These are phyloP conservation scores for Eucalyptus regnans DNA, from an alignment of 345 rosid genomes.

Conservation along the genomic window DNA sequence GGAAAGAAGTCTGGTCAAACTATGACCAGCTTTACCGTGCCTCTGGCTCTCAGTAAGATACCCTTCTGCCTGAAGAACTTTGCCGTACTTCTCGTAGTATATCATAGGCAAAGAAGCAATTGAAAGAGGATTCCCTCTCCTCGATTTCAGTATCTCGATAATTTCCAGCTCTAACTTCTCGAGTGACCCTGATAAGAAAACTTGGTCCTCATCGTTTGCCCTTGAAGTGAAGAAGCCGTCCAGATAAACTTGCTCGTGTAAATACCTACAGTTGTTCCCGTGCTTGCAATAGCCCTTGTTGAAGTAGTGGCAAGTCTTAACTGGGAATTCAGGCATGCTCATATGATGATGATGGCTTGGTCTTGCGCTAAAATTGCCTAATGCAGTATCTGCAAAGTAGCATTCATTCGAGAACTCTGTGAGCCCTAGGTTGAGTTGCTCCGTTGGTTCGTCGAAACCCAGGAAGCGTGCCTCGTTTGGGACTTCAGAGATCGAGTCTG, in stretches of 20 bases:
- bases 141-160: constrained; percentile 35
- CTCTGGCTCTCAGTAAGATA: constrained; percentile 72
- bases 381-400: constrained; percentile 13
- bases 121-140: constrained; percentile 49
- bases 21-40: constrained; percentile 60
- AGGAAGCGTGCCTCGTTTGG: constrained; percentile 20
- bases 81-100: constrained; percentile 51
- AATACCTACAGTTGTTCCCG: constrained; percentile 48
- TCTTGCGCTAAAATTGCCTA: constrained; percentile 9
- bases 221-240: constrained; percentile 20
- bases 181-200: constrained; percentile 20
- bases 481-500: constrained; percentile 1
- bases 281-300: constrained; percentile 61
- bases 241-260: constrained; percentile 21
- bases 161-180: constrained; percentile 47
- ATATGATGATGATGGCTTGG: constrained; percentile 2
- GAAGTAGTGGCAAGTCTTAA: constrained; percentile 47
- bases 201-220: constrained; percentile 16
- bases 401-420: constrained; percentile 16
- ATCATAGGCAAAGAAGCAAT: constrained; percentile 62
- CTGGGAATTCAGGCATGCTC: constrained; percentile 16
- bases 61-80: constrained; percentile 57
- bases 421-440: constrained; percentile 7
- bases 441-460: constrained; percentile 32
- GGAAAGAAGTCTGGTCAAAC: constrained; percentile 57